These are phyloP conservation scores for Neophaeococcomyces mojaviensis DNA, from an alignment of 2,329 filamentous ascomycete species.

Conservation along the genomic window DNA sequence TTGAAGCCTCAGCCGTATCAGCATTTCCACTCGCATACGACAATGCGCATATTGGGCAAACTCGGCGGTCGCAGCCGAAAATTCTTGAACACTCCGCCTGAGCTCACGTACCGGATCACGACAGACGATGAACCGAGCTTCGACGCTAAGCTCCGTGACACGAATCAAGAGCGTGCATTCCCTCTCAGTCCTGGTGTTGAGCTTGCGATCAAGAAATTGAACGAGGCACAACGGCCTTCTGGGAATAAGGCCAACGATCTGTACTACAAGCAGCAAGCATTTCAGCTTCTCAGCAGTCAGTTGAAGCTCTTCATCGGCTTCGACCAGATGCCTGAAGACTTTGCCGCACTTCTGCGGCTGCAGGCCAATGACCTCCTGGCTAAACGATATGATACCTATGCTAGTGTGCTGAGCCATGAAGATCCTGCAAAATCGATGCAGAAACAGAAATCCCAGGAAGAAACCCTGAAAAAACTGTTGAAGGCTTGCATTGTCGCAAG, in stretches of 20 bases:
- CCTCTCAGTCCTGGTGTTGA: constrained; percentile 81
- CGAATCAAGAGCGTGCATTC: constrained; percentile 81
- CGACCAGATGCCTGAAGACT: constrained; percentile 82
- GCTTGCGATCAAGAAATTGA: constrained; percentile 77
- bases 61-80: constrained; percentile 91
- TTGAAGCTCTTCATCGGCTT: constrained; percentile 83
- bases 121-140: constrained; percentile 84
- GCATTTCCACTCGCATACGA: constrained; percentile 96
- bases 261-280: constrained; percentile 89
- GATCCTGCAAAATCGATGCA: constrained; percentile 74
- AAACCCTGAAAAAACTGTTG: constrained; percentile 73
- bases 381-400: constrained; percentile 61
- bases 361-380: constrained; percentile 79
- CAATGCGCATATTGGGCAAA: constrained; percentile 94
- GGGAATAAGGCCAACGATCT: constrained; percentile 56
- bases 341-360: constrained; percentile 73
- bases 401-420: constrained; percentile 61
- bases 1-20: constrained; percentile 88
- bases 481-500: constrained; percentile 83
- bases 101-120: constrained; percentile 74
- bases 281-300: constrained; percentile 79
- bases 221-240: constrained; percentile 63
- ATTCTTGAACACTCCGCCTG: constrained; percentile 82
- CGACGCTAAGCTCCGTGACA: constrained; percentile 80
- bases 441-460: constrained; percentile 80